Percentiles rank a stretch among this genome's conserved stretches.
Conservation (phyloP, 495 filamentous ascomycete species). For the Filosporella fistucella region DNA sequence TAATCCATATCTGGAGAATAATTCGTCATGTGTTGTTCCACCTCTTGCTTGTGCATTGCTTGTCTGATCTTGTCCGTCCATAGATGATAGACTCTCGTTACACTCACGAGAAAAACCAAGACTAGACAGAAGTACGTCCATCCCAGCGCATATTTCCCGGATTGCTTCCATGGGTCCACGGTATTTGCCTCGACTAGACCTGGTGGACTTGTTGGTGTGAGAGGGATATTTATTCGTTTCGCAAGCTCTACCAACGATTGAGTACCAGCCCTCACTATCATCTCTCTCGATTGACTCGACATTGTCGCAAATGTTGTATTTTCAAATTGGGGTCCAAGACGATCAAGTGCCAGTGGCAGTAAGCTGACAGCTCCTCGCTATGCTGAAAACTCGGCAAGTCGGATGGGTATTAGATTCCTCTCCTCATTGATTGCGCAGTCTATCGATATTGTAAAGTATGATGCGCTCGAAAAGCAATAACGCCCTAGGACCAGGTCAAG, state of each 20-base stretch:
- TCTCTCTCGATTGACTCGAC: constrained; percentile 7
- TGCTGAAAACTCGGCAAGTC: constrained; percentile 1
- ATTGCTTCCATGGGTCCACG: constrained; percentile 71
- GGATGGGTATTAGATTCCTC: background rate
- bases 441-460: background rate
- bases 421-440: background rate
- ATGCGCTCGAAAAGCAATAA: constrained; percentile 9
- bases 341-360: background rate
- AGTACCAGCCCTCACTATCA: constrained; percentile 15
- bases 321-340: background rate
- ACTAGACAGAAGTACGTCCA: constrained; percentile 84
- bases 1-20: constrained; percentile 63
- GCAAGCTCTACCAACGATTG: constrained; percentile 37
- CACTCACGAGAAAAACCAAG: constrained; percentile 55
- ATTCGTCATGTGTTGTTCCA: constrained; percentile 37
- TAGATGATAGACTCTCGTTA: constrained; percentile 71
- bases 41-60: constrained; percentile 73
- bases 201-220: constrained; percentile 62
- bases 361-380: background rate
- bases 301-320: background rate
- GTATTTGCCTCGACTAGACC: constrained; percentile 69
- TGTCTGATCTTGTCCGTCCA: constrained; percentile 87
- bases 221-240: constrained; percentile 71
- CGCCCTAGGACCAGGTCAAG: constrained; percentile 5
- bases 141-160: constrained; percentile 83